Evolutionary conservation across 768 basidiomycete genomes (phyloP), one percentile per base, ranked within the genome.

Genomic region (Lactarius hengduanensis): DNA sequence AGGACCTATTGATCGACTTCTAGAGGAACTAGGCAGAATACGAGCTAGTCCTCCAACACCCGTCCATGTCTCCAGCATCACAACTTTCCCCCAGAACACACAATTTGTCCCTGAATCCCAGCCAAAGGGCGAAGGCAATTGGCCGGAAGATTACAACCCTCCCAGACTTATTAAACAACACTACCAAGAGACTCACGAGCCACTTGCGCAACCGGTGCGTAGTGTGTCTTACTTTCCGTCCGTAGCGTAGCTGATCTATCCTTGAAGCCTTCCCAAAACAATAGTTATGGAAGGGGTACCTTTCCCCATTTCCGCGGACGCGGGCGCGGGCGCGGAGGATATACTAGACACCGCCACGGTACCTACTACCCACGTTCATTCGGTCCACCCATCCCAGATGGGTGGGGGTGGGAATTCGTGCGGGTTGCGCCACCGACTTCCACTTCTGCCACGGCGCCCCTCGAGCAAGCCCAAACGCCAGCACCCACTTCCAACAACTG

Each of bases 1-100:
- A 43, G 58, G 20, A 18, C 62, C 66, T 15, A 38, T 67, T 20
- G 53, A 63, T 50, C 62, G 66, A 30, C 41, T 67, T 16, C 20
- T 63, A 22, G 66, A 63, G n/a, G 66, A 67, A 40, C 26, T 59
- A n/a, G 58, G 41, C 20, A 63, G 62, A 32, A 18, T 50, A 7
- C 53, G 58, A 26, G 30, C 58, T n/a, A 56, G 32, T 56, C 66
- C 62, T 47, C 58, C 65, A 15, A 16, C 45, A 9, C 38, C 60
- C 0, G 45, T 43, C 47, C 61, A 41, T 30, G 45, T 43, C 22
- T 53, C 65, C 9, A n/a, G 43, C 38, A 22, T 41, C 34, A 22
- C 65, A 30, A 26, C 57, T n/a, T 58, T 41, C 32, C 61, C 55
- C 1, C 28, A 56, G 41, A 62, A 41, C 28, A 20, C 57, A 10